These are phyloP conservation scores for Chenopodium berlandieri DNA, from an alignment of 148 eudicot genomes.

Conservation along the genomic window DNA sequence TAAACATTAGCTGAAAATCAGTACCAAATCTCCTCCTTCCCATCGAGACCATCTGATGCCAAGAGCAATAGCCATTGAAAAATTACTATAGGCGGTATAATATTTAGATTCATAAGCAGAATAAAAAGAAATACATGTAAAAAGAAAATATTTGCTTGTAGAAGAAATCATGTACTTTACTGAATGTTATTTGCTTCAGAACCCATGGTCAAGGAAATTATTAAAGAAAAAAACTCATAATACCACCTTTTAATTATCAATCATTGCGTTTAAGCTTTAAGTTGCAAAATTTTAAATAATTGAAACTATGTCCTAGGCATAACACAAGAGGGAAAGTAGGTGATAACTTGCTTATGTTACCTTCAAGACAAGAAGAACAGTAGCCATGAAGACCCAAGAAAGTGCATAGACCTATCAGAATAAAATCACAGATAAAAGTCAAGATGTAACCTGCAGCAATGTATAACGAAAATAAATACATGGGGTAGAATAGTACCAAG, in stretches of 20 bases:
- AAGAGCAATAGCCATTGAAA: constrained; percentile 20
- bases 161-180: background rate
- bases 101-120: background rate
- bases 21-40: constrained; percentile 93
- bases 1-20: constrained; percentile 98
- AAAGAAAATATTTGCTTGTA: background rate
- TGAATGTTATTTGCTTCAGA: background rate
- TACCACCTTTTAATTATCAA: background rate
- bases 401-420: constrained; percentile 81
- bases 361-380: constrained; percentile 78
- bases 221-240: background rate
- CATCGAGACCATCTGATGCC: constrained; percentile 85
- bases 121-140: background rate
- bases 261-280: background rate
- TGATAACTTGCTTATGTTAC: constrained; percentile 34
- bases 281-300: background rate
- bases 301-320: background rate
- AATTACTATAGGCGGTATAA: background rate
- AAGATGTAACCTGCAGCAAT: constrained; percentile 7
- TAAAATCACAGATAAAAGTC: constrained; percentile 5
- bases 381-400: constrained; percentile 93
- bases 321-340: background rate
- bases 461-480: background rate
- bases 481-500: constrained; percentile 43
- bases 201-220: background rate